These are phyloP conservation scores for Veloboletus limbatus DNA, from an alignment of 1,284 basidiomycete species.

Conservation along the genomic window DNA sequence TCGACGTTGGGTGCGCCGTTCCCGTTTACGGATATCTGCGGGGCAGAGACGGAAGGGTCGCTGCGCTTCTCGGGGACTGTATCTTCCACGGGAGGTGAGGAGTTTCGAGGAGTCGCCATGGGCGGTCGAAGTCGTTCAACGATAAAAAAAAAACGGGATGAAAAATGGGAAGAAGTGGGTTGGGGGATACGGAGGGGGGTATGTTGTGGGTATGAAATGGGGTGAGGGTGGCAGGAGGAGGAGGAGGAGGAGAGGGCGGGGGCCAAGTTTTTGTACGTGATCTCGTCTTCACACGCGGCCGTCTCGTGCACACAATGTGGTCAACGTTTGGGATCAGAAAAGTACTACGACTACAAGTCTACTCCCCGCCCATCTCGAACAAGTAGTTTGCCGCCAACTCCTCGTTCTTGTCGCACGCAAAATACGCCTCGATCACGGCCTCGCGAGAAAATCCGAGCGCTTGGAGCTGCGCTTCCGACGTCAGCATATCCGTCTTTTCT, in stretches of 20 bases:
- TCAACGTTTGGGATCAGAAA: constrained; percentile 2
- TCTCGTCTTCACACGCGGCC: constrained; percentile 33
- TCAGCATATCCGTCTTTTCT: constrained; percentile 6
- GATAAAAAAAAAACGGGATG: constrained; percentile 3
- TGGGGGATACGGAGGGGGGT: constrained; percentile 7
- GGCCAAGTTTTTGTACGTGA: constrained; percentile 34
- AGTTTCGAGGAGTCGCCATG: constrained; percentile 26
- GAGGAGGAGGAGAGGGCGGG: constrained; percentile 17
- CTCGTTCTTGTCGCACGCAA: constrained; percentile 94
- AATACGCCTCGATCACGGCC: constrained; percentile 79
- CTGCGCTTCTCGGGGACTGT: constrained; percentile 24
- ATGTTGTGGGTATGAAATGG: constrained; percentile 25
- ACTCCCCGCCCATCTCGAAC: constrained; percentile 71
- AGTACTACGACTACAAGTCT: neutral
- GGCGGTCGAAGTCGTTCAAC: constrained; percentile 5
- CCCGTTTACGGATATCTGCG: constrained; percentile 29
- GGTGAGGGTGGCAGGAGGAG: constrained; percentile 1
- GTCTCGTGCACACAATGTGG: constrained; percentile 33
- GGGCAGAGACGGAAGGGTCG: constrained; percentile 10
- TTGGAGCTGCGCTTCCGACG: constrained; percentile 58
- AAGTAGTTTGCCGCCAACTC: constrained; percentile 91
- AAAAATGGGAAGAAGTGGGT: neutral
- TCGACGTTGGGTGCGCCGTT: constrained; percentile 20
- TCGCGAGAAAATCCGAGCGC: constrained; percentile 84
- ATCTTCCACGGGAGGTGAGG: constrained; percentile 19